Conservation (phyloP, 2,329 filamentous ascomycete genomes). For the Sphaerostilbella broomeana region DNA sequence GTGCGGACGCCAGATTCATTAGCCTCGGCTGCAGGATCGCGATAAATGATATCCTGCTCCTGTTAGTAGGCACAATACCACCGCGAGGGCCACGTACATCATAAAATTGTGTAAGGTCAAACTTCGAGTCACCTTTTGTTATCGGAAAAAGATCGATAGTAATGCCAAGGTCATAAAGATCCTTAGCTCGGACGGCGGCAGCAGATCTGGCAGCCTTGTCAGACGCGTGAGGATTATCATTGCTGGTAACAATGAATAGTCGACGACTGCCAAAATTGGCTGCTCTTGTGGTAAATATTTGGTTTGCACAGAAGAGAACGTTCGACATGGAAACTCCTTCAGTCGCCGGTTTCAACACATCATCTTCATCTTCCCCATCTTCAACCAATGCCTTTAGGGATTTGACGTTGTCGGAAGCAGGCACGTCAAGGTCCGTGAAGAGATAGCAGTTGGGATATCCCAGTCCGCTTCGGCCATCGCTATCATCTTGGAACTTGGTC, state of each 20-base stretch:
- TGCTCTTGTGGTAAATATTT: slow-evolving; percentile 91
- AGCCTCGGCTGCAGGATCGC: slow-evolving; percentile 64
- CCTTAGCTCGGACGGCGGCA: slow-evolving; percentile 82
- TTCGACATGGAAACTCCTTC: slow-evolving; percentile 76
- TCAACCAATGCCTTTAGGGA: slow-evolving; percentile 68
- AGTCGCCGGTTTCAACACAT: slow-evolving; percentile 62
- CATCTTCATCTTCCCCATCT: slow-evolving; percentile 63
- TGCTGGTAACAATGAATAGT: slow-evolving; percentile 93
- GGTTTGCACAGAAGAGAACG: slow-evolving; percentile 88
- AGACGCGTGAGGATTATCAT: slow-evolving; percentile 73
- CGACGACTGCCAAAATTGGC: slow-evolving; percentile 89
- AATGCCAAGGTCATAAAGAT: slow-evolving; percentile 89
- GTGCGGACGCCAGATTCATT: slow-evolving; percentile 47
- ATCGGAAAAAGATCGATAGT: slow-evolving; percentile 92
- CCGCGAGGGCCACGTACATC: slow-evolving; percentile 52
- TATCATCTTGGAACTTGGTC: slow-evolving; percentile 68
- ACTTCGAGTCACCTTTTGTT: slow-evolving; percentile 59
- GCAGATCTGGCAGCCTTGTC: slow-evolving; percentile 68
- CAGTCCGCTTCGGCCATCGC: slow-evolving; percentile 51
- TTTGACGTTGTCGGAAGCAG: slow-evolving; percentile 81
- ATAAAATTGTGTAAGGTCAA: slow-evolving; percentile 83
- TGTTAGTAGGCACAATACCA: neutral
- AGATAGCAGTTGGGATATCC: slow-evolving; percentile 90
- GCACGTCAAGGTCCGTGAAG: slow-evolving; percentile 79
- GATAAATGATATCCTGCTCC: slow-evolving; percentile 80